Conservation (phyloP, 768 basidiomycete species). For the Boletus rex-veris region DNA sequence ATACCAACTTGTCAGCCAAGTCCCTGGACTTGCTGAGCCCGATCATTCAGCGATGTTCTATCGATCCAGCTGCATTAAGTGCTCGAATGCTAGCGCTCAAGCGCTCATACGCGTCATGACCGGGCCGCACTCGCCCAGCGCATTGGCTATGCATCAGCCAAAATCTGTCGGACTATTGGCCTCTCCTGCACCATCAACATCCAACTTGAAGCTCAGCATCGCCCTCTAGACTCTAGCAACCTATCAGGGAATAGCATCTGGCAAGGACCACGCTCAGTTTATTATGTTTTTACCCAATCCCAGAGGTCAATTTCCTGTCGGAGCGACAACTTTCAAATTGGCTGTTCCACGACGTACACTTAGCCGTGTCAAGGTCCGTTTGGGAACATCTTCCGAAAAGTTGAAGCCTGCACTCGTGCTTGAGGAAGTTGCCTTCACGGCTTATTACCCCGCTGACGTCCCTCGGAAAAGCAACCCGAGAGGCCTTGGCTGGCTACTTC, state of each 20-base stretch:
- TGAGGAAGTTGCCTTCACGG: conserved; percentile 62
- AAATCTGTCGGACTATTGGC: too few relatives aligned
- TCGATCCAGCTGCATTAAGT: too few relatives aligned
- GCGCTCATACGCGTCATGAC: too few relatives aligned
- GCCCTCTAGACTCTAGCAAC: too few relatives aligned
- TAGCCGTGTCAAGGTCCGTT: conserved; percentile 40
- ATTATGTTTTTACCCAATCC: conserved; percentile 40
- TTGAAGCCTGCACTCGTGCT: conserved; percentile 46
- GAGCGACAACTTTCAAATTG: conserved; percentile 55
- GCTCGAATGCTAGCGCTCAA: too few relatives aligned
- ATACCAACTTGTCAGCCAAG: too few relatives aligned
- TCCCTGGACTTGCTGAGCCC: too few relatives aligned
- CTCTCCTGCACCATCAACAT: too few relatives aligned
- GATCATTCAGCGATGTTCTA: too few relatives aligned
- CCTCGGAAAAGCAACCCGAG: conserved; percentile 26
- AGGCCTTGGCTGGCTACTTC: conserved; percentile 55
- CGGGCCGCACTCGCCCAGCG: too few relatives aligned
- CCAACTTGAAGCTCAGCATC: too few relatives aligned
- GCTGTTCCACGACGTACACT: conserved; percentile 40
- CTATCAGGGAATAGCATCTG: not conserved
- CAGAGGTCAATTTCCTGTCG: conserved; percentile 52
- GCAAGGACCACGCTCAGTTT: not conserved
- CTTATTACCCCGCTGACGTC: conserved; percentile 58
- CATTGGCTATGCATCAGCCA: too few relatives aligned
- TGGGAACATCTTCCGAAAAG: conserved; percentile 14